Evolutionary conservation across 345 rosid species (phyloP), one percentile per base, ranked within the genome.

Genomic region (Sisymbrium altissimum): DNA sequence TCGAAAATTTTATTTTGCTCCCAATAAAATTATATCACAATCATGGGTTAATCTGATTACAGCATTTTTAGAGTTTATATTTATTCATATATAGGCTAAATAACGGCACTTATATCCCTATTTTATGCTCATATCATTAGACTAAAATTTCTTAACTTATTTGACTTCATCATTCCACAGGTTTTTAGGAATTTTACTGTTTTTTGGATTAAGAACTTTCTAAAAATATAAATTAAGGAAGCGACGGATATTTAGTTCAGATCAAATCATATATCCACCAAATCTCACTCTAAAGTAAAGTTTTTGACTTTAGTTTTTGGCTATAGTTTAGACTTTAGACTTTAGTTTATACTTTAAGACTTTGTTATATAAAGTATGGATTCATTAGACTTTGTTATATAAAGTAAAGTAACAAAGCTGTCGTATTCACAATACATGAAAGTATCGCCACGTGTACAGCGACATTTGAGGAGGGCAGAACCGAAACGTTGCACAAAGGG

Each of bases 401-500:
- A 27, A 27, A 27, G 3, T 27, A 41, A 70, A 46, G 39, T 27
- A 18, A 71, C 40, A 27, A 50, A 15, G 27, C 25, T 13, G 63
- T 63, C 63, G 39, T 64, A 21, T 29, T 30, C 29, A 33, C 29
- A 33, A 30, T 13, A 9, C 57, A 55, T 32, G 21, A 15, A 56
- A 14, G 11, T 33, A 38, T 18, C 14, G 67, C 50, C 66, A 74
- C 67, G 78, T 66, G 61, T 18, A 17, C 25, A 52, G 5, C 5
- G 9, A 66, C 5, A 74, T 30, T n/a, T 66, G 72, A 36, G 61
- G 72, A 57, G 52, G 78, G 33, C 33, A 57, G n/a, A 66, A 18
- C 67, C 2, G 33, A 74, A 45, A 46, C 72, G 67, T 66, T 56
- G 78, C 78, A 41, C 73, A 32, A 60, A 67, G 68, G 56, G 68